Base-by-base conservation (phyloP, 805 yeast genomes). In the Candida sanyiensis region DNA sequence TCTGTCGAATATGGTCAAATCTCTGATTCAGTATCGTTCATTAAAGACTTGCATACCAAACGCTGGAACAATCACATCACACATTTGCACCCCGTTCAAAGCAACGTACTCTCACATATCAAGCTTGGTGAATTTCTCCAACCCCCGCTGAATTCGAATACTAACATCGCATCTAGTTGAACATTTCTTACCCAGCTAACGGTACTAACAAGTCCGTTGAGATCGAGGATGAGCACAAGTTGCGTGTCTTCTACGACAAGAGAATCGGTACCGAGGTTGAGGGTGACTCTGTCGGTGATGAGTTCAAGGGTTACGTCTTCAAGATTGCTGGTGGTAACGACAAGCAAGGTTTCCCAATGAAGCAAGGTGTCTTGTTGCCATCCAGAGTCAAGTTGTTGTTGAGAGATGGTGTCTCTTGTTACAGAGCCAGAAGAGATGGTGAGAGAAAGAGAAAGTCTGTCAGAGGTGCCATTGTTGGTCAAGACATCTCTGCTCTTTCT, bases 311-410 rank as follows among this genome's bases (percentile, higher is more conserved):
- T 66, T 93, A 93, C 88, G 72, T 87, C 67, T 89, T 93, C 86
- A 94, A 83, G 80, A 89, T 93, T 72, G 74, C 97, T 62, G 98
- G 98, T 69, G 98, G 98, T 83, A 93, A 93, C 84, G 98, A 89
- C 78, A 93, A 89, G 77, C 97, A 89, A 78, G 97, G 98, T 78
- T 93, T 93, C 96, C 97, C 98, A 74, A 88, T 89, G 96, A 88
- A 87, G 75, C 97, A 90, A 75, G 97, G 97, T 81, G 97, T 90
- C 56, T 77, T 90, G 81, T 93, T 85, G 77, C 97, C 97, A 73
- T 86, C 93, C 81, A 90, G 97, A 82, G 97, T 90, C 63, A 87
- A 83, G 70, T 81, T 90, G 64, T 80, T 90, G 66, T 77, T 90
- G 67, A 70, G 94, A 58, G 80, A 86, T 73, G 95, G 89, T 65